A percentile compares a stretch with the other conserved stretches of the same genome.
Evolutionary conservation across 208 protist genomes (phyloP).

Genomic region (Leishmania arabica): DNA sequence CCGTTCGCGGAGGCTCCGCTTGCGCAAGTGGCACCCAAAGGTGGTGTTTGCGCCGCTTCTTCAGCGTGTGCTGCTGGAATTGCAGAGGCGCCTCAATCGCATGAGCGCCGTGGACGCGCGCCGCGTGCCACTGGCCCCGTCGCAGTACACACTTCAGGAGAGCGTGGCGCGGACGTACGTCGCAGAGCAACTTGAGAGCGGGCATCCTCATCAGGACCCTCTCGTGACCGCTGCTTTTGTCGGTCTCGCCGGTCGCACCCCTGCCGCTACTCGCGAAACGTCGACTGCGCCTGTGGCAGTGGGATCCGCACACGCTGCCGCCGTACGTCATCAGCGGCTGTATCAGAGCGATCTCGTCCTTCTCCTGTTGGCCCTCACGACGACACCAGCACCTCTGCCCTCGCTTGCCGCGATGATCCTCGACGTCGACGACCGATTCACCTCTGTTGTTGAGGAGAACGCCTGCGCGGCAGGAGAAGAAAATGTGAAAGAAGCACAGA

Average conservation of each 20-base stretch:
- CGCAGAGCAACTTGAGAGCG: constrained; percentile 56
- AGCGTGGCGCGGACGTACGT: constrained; percentile 38
- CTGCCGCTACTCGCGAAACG: neutral
- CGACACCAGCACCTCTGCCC: constrained; percentile 19
- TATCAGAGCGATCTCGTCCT: constrained; percentile 88
- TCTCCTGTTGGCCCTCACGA: constrained; percentile 63
- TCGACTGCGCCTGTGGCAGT: neutral
- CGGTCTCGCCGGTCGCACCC: neutral
- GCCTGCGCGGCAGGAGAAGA: constrained; percentile 9
- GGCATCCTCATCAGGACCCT: constrained; percentile 46
- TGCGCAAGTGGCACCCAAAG: constrained; percentile 9
- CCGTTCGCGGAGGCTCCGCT: neutral
- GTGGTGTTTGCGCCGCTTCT: constrained; percentile 60
- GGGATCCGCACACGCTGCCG: neutral
- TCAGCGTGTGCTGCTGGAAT: constrained; percentile 54
- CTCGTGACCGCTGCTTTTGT: constrained; percentile 56
- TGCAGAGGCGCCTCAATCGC: constrained; percentile 59
- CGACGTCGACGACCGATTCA: neutral
- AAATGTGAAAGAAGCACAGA: neutral
- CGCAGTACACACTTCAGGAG: constrained; percentile 48
- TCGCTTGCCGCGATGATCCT: neutral
- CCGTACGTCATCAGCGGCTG: constrained; percentile 50
- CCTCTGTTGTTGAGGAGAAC: neutral
- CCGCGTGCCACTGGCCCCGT: constrained; percentile 28
- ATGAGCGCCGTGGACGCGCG: constrained; percentile 30